A percentile compares a stretch with the other conserved stretches of the same genome.
These are phyloP conservation scores for Floccularia luteovirens DNA, from an alignment of 768 basidiomycete genomes.

Conservation along the genomic window DNA sequence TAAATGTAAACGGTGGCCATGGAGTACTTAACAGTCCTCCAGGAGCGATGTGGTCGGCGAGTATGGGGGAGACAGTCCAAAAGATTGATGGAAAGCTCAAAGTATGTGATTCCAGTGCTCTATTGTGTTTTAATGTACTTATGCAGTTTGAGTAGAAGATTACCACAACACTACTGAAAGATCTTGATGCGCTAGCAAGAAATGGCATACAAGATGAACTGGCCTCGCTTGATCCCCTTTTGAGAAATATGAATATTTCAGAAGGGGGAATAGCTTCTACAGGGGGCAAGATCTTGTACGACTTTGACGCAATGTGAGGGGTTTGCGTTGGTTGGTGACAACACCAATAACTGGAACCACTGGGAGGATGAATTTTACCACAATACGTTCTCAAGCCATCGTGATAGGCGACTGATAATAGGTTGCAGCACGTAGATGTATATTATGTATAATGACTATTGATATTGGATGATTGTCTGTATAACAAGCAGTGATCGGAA, in stretches of 20 bases:
- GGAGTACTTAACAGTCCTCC: slow-evolving; percentile 34
- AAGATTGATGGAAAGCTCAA: slow-evolving; percentile 85
- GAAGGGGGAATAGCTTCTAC: slow-evolving; percentile 19
- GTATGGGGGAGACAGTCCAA: slow-evolving; percentile 62
- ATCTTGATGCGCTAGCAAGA: slow-evolving; percentile 77
- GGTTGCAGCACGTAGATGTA: too few relatives aligned
- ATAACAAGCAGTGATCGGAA: too few relatives aligned
- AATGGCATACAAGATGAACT: slow-evolving; percentile 79
- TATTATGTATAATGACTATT: too few relatives aligned
- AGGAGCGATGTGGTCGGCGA: slow-evolving; percentile 47
- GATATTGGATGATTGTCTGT: too few relatives aligned
- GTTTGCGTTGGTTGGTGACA: too few relatives aligned
- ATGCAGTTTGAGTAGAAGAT: slow-evolving; percentile 62
- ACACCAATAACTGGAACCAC: background rate
- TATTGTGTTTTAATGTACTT: background rate
- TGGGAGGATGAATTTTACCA: too few relatives aligned
- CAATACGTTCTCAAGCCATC: too few relatives aligned
- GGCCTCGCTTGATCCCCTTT: slow-evolving; percentile 70
- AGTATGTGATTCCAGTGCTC: slow-evolving; percentile 30
- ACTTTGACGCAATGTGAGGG: slow-evolving; percentile 24
- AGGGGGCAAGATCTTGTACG: slow-evolving; percentile 20
- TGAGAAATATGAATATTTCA: slow-evolving; percentile 45
- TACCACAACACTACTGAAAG: slow-evolving; percentile 69
- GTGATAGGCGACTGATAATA: too few relatives aligned
- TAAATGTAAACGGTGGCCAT: slow-evolving; percentile 12